Conservation (phyloP, 805 yeast species). For the Hanseniaspora jakobsenii region DNA sequence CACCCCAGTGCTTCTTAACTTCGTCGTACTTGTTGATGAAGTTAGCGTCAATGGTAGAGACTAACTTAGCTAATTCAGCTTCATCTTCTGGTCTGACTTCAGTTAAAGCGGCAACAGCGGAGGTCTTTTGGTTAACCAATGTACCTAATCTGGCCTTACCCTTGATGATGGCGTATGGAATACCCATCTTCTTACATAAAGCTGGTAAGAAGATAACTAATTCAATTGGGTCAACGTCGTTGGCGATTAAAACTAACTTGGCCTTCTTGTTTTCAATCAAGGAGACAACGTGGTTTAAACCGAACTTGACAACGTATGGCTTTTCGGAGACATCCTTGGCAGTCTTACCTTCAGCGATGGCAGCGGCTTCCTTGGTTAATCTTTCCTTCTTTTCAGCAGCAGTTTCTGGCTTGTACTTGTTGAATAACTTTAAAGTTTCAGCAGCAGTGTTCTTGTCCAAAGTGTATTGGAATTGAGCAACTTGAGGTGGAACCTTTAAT, state of each 20-base stretch:
- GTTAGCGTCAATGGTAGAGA: constrained; percentile 89
- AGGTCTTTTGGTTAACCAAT: constrained; percentile 92
- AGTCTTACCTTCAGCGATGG: constrained; percentile 94
- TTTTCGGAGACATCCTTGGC: constrained; percentile 93
- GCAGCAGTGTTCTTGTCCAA: constrained; percentile 98
- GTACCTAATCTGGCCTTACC: constrained; percentile 98
- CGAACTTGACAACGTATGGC: constrained; percentile 95
- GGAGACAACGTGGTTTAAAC: constrained; percentile 97
- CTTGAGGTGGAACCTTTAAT: constrained; percentile 98
- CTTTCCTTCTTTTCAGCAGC: constrained; percentile 97
- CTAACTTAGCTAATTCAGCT: constrained; percentile 83
- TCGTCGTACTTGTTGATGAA: constrained; percentile 90
- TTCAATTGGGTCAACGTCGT: constrained; percentile 99
- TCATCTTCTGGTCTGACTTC: constrained; percentile 92
- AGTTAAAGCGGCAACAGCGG: constrained; percentile 93
- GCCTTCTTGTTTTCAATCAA: constrained; percentile 98
- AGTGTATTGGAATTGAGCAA: constrained; percentile 90
- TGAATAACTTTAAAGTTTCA: constrained; percentile 89
- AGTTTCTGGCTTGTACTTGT: constrained; percentile 99
- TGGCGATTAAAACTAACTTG: constrained; percentile 90
- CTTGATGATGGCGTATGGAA: constrained; percentile 96
- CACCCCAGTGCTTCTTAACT: constrained; percentile 98
- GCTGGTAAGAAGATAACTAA: constrained; percentile 96
- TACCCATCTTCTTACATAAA: constrained; percentile 98
- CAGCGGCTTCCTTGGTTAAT: constrained; percentile 97